Base-by-base conservation (phyloP, 2,329 filamentous ascomycete genomes). In the Epichloe baconii region DNA sequence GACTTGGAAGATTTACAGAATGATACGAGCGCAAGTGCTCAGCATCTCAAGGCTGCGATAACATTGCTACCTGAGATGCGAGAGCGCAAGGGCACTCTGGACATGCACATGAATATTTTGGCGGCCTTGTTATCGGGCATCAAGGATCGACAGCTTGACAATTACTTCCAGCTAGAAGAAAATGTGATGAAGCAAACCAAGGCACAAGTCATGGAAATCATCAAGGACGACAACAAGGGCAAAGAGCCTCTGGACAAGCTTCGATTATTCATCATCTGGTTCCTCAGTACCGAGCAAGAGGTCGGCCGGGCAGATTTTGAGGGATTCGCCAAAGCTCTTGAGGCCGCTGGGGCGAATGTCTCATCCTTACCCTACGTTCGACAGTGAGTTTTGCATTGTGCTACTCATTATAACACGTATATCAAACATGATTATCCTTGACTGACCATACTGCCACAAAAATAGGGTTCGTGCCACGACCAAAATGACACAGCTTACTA, bases 91-190 rank as follows among this genome's bases (percentile, higher is more conserved):
- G 83, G 84, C n/a, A 79, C 85, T 19, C 78, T 98, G 5, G 93
- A 96, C 64, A 97, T 96, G 86, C 93, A 98, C 66, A 98, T 98
- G 93, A 96, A 95, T 64, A 95, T 97, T 53, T 76, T 94, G 3
- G 91, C 90, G 1, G 87, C 88, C 1, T 66, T 83, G 3, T 63
- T 83, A 41, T 76, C 72, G 0, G 90, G 89, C 1, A 95, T 97
- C 67, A 96, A 97, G 65, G 88, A 95, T 59, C 83, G 93, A 15
- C 90, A 97, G 66, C 75, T 98, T 5, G 93, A 98, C 65, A 93
- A 93, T 65, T 98, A 87, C 68, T 98, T 94, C 71, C 88, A 97
- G 64, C 73, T 95, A 5, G 94, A 98, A 65, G 91, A 97, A 66
- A 88, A 84, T 58, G 85, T 96, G 55, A 85, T 84, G 65, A 96